These are phyloP conservation scores for Yarrowia yakushimensis DNA, from an alignment of 805 yeast genomes.

Conservation along the genomic window DNA sequence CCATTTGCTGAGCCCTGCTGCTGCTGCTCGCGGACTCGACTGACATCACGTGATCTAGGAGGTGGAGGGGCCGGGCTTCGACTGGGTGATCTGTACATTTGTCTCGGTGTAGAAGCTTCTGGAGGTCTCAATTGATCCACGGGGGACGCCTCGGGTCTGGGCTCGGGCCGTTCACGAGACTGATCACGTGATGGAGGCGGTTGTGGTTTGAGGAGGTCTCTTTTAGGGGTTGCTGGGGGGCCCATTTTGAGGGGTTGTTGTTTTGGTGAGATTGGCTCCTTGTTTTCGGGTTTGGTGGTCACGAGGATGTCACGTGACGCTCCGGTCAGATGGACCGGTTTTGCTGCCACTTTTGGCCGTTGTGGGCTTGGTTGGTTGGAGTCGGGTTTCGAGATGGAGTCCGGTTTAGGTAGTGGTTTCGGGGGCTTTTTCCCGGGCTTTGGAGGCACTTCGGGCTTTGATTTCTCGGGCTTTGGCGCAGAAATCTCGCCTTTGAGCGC, in stretches of 20 bases:
- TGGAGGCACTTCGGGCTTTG: neutral
- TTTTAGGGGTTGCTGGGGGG: conserved; percentile 1
- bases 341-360: neutral
- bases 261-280: neutral
- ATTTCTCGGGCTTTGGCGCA: neutral
- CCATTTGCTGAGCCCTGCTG: no score
- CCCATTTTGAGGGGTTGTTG: neutral
- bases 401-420: neutral
- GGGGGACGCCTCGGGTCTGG: neutral
- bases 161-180: neutral
- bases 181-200: conserved; percentile 14
- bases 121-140: neutral
- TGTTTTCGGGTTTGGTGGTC: neutral
- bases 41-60: neutral
- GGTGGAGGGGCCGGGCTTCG: neutral
- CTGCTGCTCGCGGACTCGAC: neutral
- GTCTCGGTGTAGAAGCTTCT: neutral
- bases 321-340: neutral
- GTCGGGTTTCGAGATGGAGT: no score
- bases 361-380: neutral
- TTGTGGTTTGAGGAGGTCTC: neutral
- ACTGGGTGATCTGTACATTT: neutral
- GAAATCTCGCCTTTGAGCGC: neutral
- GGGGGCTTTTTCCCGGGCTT: conserved; percentile 2
- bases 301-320: neutral